phyloP scores from a whole-genome alignment of 2,329 filamentous ascomycete genomes.

The Sclerotinia trifoliorum region DNA sequence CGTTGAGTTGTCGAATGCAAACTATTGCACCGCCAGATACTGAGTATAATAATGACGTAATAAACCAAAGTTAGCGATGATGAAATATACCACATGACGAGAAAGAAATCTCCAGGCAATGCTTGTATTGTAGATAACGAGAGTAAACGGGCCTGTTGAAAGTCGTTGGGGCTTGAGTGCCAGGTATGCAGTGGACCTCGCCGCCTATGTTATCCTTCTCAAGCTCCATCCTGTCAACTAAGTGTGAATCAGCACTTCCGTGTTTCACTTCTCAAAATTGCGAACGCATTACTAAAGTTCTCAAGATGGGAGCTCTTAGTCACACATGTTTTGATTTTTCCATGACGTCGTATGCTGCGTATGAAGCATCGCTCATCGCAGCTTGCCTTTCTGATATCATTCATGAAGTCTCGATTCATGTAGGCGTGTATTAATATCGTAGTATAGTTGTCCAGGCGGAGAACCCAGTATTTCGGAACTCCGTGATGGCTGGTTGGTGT shows the following conservation, averaged over 20 bases:
- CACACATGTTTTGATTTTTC: neutral
- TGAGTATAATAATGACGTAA: neutral
- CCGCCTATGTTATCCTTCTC: neutral
- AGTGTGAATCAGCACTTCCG: neutral
- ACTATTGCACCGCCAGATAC: neutral
- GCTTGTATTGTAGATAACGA: neutral
- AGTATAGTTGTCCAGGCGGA: neutral
- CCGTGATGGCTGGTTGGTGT: neutral
- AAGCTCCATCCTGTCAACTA: neutral
- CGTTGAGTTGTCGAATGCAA: neutral
- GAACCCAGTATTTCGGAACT: neutral
- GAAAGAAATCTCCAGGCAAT: neutral
- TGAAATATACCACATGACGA: neutral
- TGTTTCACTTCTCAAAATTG: neutral
- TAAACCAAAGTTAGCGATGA: neutral
- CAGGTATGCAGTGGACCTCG: neutral
- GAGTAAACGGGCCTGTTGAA: neutral
- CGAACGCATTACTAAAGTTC: neutral
- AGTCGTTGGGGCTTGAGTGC: neutral
- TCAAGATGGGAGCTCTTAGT: neutral
- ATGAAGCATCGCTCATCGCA: neutral
- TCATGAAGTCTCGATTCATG: neutral
- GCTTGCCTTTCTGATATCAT: neutral
- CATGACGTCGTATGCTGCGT: neutral
- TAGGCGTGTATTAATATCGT: neutral